phyloP scores from a whole-genome alignment of 129 eudicot species.

The Flaveria sonorensis region DNA sequence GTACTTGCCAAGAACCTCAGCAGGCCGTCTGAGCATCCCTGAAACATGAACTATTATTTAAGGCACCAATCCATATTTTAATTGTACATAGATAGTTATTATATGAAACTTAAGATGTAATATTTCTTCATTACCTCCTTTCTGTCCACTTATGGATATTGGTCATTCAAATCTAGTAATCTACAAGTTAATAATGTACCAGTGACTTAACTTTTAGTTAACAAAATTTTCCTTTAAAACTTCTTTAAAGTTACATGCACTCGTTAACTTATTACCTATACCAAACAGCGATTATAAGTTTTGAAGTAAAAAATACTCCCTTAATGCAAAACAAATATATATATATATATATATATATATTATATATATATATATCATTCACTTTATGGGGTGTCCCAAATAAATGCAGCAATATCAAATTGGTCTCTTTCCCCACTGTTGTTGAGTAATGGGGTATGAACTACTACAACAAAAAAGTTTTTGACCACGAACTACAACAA shows the following conservation, averaged over 20 bases:
- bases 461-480: constrained; percentile 16
- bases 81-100: neutral
- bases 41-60: constrained; percentile 32
- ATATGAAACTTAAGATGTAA: neutral
- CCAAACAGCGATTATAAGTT: constrained; percentile 6
- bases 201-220: constrained; percentile 7
- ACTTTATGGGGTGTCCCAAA: constrained; percentile 23
- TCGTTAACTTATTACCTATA: neutral
- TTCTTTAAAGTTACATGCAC: constrained; percentile 2
- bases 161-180: constrained; percentile 19
- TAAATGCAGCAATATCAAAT: constrained; percentile 12
- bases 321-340: constrained; percentile 7
- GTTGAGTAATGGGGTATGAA: constrained; percentile 17
- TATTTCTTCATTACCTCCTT: neutral
- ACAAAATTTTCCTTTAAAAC: neutral
- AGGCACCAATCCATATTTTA: constrained; percentile 22
- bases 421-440: constrained; percentile 12
- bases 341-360: too few species aligned
- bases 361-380: too few species aligned
- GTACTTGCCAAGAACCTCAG: constrained; percentile 97
- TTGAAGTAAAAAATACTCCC: constrained; percentile 20
- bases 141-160: neutral
- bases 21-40: constrained; percentile 94
- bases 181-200: neutral
- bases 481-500: neutral